These are phyloP conservation scores for Aspergillus glaucus DNA, from an alignment of 2,329 filamentous ascomycete genomes.

Conservation along the genomic window DNA sequence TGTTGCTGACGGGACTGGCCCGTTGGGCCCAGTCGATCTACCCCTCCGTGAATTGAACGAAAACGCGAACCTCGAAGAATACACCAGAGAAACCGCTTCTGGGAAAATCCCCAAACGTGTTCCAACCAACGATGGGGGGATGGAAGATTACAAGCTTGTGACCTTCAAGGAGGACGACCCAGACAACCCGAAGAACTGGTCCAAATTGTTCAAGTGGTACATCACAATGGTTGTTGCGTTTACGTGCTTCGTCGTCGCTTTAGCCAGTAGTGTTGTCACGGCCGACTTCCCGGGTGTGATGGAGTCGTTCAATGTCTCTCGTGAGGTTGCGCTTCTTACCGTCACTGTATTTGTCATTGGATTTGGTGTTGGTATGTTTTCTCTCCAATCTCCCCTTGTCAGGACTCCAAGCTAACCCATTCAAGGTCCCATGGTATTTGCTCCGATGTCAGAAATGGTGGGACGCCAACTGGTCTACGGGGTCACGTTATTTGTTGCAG, in stretches of 20 bases:
- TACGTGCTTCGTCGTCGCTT: conserved; percentile 68
- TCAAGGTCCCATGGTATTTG: conserved; percentile 67
- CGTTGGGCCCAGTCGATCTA: conserved; percentile 49
- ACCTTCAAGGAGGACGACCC: conserved; percentile 66
- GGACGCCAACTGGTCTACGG: conserved; percentile 67
- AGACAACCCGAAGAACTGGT: conserved; percentile 82
- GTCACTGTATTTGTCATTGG: conserved; percentile 75
- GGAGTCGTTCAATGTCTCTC: conserved; percentile 59
- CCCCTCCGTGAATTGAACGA: conserved; percentile 60
- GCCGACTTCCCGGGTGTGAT: conserved; percentile 63
- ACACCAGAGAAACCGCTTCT: conserved; percentile 53
- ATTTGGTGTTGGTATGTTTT: conserved; percentile 61
- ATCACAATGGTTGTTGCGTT: conserved; percentile 76
- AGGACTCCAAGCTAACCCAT: conserved; percentile 5
- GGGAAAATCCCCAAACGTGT: conserved; percentile 57
- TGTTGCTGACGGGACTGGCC: conserved; percentile 12
- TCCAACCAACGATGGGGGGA: conserved; percentile 49
- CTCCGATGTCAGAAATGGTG: conserved; percentile 68
- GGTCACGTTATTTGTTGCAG: conserved; percentile 61
- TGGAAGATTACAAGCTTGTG: conserved; percentile 57
- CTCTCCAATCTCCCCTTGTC: too few relatives aligned
- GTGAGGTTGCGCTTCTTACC: conserved; percentile 65
- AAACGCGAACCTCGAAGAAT: conserved; percentile 60
- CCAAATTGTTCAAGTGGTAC: conserved; percentile 71
- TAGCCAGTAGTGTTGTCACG: conserved; percentile 69